A percentile compares a stretch with the other conserved stretches of the same genome.
Conservation (phyloP, 176 grass and related monocot species). For the Carex cristatella region DNA sequence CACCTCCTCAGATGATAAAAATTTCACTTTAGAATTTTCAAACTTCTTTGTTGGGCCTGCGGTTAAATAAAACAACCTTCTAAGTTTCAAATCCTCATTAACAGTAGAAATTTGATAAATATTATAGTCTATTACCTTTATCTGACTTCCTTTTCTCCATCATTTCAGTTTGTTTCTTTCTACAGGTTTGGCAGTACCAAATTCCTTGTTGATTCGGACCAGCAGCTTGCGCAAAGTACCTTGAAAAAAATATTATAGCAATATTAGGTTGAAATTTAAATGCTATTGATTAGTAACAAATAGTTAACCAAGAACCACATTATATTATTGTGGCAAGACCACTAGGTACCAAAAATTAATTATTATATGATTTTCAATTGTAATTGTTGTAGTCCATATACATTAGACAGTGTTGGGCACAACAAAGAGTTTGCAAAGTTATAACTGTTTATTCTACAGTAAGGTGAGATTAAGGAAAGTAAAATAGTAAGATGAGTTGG, state of each 20-base stretch:
- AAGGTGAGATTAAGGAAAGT: neutral
- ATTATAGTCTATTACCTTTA: neutral
- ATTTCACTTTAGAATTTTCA: constrained; percentile 11
- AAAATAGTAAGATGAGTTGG: neutral
- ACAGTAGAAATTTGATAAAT: neutral
- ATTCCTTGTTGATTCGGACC: neutral
- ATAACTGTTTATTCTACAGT: neutral
- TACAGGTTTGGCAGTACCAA: constrained; percentile 13
- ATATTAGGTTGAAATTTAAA: neutral
- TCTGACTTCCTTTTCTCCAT: neutral
- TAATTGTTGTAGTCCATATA: neutral
- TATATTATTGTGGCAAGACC: neutral
- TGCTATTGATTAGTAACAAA: neutral
- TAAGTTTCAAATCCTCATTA: neutral
- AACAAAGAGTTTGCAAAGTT: neutral
- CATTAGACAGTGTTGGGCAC: neutral
- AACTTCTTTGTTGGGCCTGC: neutral
- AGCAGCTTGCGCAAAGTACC: neutral
- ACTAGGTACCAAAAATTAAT: neutral
- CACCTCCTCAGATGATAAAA: neutral
- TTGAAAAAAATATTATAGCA: neutral
- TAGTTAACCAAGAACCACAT: neutral
- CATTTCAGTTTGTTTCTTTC: constrained; percentile 4
- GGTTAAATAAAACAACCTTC: neutral
- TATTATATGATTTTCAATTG: neutral